Evolutionary conservation across 164 flowering plant species (phyloP), one percentile per base, ranked within the genome.

Genomic region (Tetrastigma voinierianum): DNA sequence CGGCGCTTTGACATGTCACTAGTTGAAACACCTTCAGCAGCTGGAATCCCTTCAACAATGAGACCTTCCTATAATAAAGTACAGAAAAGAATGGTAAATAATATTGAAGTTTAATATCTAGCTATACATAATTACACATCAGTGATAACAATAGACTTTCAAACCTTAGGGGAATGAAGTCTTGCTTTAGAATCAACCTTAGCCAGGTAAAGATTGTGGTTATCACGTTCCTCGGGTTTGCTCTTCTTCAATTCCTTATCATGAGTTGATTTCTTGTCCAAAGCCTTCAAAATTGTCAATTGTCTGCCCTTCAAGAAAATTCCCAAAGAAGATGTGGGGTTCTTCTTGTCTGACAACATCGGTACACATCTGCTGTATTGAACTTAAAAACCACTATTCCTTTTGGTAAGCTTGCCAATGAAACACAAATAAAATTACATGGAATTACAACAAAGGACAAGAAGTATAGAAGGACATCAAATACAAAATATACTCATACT

Each of bases 341-440:
- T 77, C 93, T 19, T 91, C 90, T 60, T 84, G 72, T 81, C 88
- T 74, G 25, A 97, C 91, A 66, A 87, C 88, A 74, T 77, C 77
- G 12, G 83, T 90, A n/a, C 43, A 87, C 91, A 25, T 83, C 87
- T 49, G 51, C 21, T 56, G 89, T 73, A 66, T 79, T 81, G 65
- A 92, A 92, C 84, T n/a, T n/a, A 96, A 86, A 81, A 96, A 96
- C 48, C 91, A n/a, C 99, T 67, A 91, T n/a, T 90, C 99, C 99
- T 74, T 69, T 88, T 23, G 98, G 98, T 57, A n/a, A 97, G 87
- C 83, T 97, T 95, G 83, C 65, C 66, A 25, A 70, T 48, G 74
- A n/a, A 70, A 10, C 52, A 74, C 65, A n/a, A 66, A 70, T n/a
- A 21, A 54, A 16, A 69, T 67, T 11, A 53, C 51, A 59, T 16